These are phyloP conservation scores for Taphrina confusa DNA, from an alignment of 1,139 yeast species.

Conservation along the genomic window DNA sequence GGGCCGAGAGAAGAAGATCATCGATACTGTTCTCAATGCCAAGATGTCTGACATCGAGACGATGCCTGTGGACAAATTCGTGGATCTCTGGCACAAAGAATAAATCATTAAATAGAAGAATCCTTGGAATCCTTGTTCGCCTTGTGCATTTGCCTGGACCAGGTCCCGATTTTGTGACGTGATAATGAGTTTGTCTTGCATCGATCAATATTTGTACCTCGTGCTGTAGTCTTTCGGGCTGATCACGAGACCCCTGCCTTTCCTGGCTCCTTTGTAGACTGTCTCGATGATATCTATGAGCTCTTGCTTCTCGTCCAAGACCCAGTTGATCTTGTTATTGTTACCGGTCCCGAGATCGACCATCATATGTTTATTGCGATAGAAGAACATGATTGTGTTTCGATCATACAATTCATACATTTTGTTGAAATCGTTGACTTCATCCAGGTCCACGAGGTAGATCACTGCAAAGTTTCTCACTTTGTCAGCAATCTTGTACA, in stretches of 20 bases:
- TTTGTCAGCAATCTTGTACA: slow-evolving; percentile 76
- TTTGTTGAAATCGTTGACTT: slow-evolving; percentile 83
- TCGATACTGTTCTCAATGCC: slow-evolving; percentile 32
- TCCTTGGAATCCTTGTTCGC: too few relatives aligned
- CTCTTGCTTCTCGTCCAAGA: slow-evolving; percentile 78
- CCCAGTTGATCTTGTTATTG: slow-evolving; percentile 87
- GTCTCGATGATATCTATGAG: slow-evolving; percentile 88
- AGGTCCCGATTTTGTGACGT: too few relatives aligned
- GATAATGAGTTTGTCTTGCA: too few relatives aligned
- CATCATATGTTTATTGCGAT: slow-evolving; percentile 71
- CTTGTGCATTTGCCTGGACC: too few relatives aligned
- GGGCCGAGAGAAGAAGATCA: slow-evolving; percentile 34
- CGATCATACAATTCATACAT: slow-evolving; percentile 35
- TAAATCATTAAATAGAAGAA: too few relatives aligned
- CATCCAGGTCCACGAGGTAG: slow-evolving; percentile 82
- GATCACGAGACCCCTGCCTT: slow-evolving; percentile 88
- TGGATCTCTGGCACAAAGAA: slow-evolving; percentile 35
- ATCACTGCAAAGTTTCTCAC: slow-evolving; percentile 79
- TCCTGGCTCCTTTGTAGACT: slow-evolving; percentile 83
- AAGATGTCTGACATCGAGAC: slow-evolving; percentile 27
- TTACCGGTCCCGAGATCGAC: slow-evolving; percentile 98
- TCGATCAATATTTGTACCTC: slow-evolving; percentile 41
- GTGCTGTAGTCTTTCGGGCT: slow-evolving; percentile 62
- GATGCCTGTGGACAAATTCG: slow-evolving; percentile 32
- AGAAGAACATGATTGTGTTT: slow-evolving; percentile 15